phyloP scores from a whole-genome alignment of 2,329 filamentous ascomycete species.

The Colletotrichum sp. region DNA sequence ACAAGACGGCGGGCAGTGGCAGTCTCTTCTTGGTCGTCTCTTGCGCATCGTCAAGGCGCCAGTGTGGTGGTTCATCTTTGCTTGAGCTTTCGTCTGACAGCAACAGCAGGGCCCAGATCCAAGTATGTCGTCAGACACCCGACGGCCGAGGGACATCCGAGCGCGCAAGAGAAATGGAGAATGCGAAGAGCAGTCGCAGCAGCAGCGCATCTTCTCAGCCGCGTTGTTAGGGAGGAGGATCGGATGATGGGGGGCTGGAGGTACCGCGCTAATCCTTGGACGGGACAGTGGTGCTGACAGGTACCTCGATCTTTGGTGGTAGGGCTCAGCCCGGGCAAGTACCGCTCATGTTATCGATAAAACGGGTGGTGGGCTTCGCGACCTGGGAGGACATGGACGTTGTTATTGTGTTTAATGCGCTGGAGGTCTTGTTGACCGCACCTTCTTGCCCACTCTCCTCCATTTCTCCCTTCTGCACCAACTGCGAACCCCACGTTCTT shows the following conservation, averaged over 20 bases:
- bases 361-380: background rate
- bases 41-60: background rate
- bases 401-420: slow-evolving; percentile 23
- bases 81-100: background rate
- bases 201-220: slow-evolving; percentile 13
- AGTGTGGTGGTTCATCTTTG: background rate
- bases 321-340: background rate
- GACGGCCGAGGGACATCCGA: slow-evolving; percentile 6
- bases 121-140: slow-evolving; percentile 13
- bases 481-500: slow-evolving; percentile 40
- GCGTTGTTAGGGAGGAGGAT: slow-evolving; percentile 8
- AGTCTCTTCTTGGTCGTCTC: background rate
- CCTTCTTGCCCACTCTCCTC: slow-evolving; percentile 23
- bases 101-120: background rate
- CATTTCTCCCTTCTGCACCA: slow-evolving; percentile 36
- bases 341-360: slow-evolving; percentile 1
- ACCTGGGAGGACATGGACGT: slow-evolving; percentile 9
- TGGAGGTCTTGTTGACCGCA: slow-evolving; percentile 23
- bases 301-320: background rate
- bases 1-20: background rate
- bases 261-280: background rate
- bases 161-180: slow-evolving; percentile 6
- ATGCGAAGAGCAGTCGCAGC: slow-evolving; percentile 3
- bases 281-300: background rate
- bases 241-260: slow-evolving; percentile 3